These are phyloP conservation scores for Casaregolazyma lundiana DNA, from an alignment of 1,139 yeast genomes.

Conservation along the genomic window DNA sequence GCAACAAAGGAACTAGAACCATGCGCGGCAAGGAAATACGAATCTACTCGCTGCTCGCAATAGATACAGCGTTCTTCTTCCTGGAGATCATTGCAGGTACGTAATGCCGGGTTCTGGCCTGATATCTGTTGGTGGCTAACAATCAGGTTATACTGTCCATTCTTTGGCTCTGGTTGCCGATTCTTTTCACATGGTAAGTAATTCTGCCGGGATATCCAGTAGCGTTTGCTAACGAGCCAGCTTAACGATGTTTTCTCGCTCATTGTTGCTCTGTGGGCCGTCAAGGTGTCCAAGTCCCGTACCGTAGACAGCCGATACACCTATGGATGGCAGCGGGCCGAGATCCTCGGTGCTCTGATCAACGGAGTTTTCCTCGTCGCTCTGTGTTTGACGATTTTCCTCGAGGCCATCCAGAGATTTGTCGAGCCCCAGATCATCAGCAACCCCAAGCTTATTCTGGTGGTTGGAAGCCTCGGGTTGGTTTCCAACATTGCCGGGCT, in stretches of 20 bases:
- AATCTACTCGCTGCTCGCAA: constrained; percentile 62
- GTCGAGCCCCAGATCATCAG: constrained; percentile 73
- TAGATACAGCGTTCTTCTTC: constrained; percentile 81
- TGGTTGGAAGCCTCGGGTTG: constrained; percentile 81
- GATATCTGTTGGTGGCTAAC: not conserved
- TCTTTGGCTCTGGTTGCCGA: constrained; percentile 93
- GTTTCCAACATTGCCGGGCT: constrained; percentile 79
- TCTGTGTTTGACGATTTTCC: constrained; percentile 82
- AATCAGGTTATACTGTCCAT: constrained; percentile 63
- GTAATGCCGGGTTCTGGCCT: constrained; percentile 10
- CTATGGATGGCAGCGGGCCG: constrained; percentile 96
- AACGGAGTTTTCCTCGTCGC: constrained; percentile 93
- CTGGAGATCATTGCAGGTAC: constrained; percentile 74
- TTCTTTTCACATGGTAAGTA: constrained; percentile 77
- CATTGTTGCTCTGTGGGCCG: constrained; percentile 94
- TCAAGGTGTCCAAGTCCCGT: constrained; percentile 74
- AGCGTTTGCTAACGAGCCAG: constrained; percentile 14
- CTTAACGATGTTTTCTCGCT: constrained; percentile 88
- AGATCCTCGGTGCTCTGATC: constrained; percentile 89
- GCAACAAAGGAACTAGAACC: not conserved
- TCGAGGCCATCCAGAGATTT: constrained; percentile 89
- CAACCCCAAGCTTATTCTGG: constrained; percentile 73
- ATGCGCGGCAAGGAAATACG: constrained; percentile 61
- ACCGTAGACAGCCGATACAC: constrained; percentile 86
- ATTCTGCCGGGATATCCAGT: not conserved